Conservation (phyloP, 352 stramenopile species). For the Globisporangium polare region DNA sequence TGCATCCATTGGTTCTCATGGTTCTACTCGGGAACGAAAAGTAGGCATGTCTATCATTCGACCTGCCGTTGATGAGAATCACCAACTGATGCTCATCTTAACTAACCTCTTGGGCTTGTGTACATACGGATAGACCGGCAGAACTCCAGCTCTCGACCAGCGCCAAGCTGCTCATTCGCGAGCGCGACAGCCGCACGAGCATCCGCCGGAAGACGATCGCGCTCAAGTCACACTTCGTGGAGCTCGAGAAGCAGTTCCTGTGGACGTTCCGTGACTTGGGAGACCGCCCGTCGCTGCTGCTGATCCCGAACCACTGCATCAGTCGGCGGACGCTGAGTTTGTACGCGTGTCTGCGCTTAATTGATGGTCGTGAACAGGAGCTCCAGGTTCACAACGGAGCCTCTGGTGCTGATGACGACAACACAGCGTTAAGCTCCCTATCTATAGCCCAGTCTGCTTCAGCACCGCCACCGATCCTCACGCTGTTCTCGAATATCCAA, state of each 20-base stretch:
- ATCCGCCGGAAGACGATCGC: constrained; percentile 26
- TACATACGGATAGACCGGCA: constrained; percentile 31
- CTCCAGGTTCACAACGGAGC: constrained; percentile 1
- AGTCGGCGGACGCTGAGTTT: constrained; percentile 31
- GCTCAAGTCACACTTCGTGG: constrained; percentile 28
- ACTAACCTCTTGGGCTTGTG: not conserved
- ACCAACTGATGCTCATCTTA: not conserved
- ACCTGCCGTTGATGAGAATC: not conserved
- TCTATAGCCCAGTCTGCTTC: not conserved
- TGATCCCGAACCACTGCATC: constrained; percentile 37
- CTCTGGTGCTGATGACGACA: not conserved
- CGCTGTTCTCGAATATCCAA: constrained; percentile 39
- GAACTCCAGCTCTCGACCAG: constrained; percentile 48
- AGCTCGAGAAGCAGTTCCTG: constrained; percentile 37
- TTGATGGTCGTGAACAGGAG: constrained; percentile 22
- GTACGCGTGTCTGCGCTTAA: constrained; percentile 34
- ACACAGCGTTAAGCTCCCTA: not conserved
- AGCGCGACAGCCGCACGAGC: constrained; percentile 25
- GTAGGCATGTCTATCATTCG: constrained; percentile 25
- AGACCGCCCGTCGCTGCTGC: constrained; percentile 26
- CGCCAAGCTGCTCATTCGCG: constrained; percentile 38
- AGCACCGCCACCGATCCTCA: constrained; percentile 21
- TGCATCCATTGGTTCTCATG: constrained; percentile 42
- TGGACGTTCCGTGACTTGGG: constrained; percentile 44
- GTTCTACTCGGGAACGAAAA: constrained; percentile 37